phyloP scores from a whole-genome alignment of 768 basidiomycete species.

The Cyclocybe cylindracea region DNA sequence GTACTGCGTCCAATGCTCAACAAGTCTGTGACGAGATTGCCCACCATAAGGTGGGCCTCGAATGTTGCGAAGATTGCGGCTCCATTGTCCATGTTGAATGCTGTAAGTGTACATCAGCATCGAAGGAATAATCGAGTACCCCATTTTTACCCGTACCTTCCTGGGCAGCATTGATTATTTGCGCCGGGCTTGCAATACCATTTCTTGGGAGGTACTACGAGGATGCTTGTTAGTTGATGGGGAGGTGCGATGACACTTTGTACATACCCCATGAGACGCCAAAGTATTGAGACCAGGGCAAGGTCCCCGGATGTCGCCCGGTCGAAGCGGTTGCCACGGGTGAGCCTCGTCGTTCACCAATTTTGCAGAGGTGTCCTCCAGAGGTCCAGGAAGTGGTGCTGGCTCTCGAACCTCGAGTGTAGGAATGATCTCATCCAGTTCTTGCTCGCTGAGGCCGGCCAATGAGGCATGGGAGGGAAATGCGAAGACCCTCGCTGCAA shows the following conservation, averaged over 20 bases:
- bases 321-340: slow-evolving; percentile 15
- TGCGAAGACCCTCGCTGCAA: not conserved
- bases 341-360: slow-evolving; percentile 19
- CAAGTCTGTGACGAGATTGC: slow-evolving; percentile 11
- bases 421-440: slow-evolving; percentile 18
- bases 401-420: slow-evolving; percentile 4
- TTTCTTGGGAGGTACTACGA: slow-evolving; percentile 14
- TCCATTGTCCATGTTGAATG: not conserved
- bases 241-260: no score
- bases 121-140: no score
- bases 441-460: slow-evolving; percentile 21
- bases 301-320: slow-evolving; percentile 15
- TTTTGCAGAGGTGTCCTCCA: slow-evolving; percentile 17
- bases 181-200: no score
- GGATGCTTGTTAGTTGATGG: not conserved
- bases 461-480: slow-evolving; percentile 26
- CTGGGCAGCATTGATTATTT: slow-evolving; percentile 12
- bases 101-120: no score
- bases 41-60: no score
- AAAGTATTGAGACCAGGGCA: slow-evolving; percentile 21
- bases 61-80: not conserved
- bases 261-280: slow-evolving; percentile 20
- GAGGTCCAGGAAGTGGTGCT: slow-evolving; percentile 10
- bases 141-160: slow-evolving; percentile 7
- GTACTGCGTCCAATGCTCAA: slow-evolving; percentile 19